These are phyloP conservation scores for Cardamine chenopodiifolia DNA, from an alignment of 345 rosid genomes.

Conservation along the genomic window DNA sequence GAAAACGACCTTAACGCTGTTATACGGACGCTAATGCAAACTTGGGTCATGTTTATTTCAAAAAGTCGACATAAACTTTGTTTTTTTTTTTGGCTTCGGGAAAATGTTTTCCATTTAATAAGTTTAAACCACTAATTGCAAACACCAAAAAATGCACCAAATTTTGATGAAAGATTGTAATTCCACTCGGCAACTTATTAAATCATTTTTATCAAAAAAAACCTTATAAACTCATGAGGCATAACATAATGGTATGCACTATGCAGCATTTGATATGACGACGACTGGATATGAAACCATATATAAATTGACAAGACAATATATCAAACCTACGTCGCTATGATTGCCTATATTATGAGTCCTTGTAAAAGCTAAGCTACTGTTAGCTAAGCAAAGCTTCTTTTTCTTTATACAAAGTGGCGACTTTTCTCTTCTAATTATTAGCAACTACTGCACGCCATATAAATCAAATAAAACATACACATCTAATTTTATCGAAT, in stretches of 20 bases:
- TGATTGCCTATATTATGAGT: not conserved
- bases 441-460: slow-evolving; percentile 2
- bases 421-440: slow-evolving; percentile 3
- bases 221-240: not conserved
- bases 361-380: slow-evolving; percentile 1
- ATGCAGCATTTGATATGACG: slow-evolving; percentile 8
- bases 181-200: not conserved
- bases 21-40: not conserved
- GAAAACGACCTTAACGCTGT: not conserved
- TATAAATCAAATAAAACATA: not conserved
- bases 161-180: not conserved
- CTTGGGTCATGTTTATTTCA: not conserved
- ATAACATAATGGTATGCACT: not conserved
- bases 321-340: slow-evolving; percentile 25
- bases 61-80: not conserved
- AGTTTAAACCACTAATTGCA: not conserved
- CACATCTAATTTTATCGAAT: not conserved
- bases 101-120: not conserved
- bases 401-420: slow-evolving; percentile 5
- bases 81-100: not conserved
- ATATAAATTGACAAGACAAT: slow-evolving; percentile 28
- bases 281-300: slow-evolving; percentile 19
- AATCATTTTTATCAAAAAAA: too few species aligned
- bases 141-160: not conserved
- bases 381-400: not conserved